These are phyloP conservation scores for Saccharomycopsis amapae DNA, from an alignment of 805 yeast genomes.

Conservation along the genomic window DNA sequence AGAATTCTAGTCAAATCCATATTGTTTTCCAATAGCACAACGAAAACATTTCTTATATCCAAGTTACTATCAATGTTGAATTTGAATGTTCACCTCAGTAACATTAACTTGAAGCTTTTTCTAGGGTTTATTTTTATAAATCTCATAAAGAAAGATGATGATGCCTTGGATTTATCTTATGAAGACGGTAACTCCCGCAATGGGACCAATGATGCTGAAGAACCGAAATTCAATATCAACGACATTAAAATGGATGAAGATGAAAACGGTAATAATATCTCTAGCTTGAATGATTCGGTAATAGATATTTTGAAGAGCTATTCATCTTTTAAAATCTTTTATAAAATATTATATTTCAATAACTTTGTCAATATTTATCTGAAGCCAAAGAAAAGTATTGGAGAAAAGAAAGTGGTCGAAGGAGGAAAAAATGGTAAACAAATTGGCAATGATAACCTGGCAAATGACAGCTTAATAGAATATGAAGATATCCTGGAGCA, in stretches of 20 bases:
- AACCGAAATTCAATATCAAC: slow-evolving; percentile 5
- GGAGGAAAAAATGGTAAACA: neutral
- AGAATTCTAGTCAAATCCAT: slow-evolving; percentile 10
- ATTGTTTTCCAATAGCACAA: slow-evolving; percentile 6
- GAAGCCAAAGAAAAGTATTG: neutral
- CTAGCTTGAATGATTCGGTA: slow-evolving; percentile 10
- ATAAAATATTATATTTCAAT: slow-evolving; percentile 21
- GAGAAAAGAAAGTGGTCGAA: neutral
- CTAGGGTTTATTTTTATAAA: slow-evolving; percentile 19
- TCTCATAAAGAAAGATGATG: slow-evolving; percentile 5
- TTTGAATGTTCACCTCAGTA: slow-evolving; percentile 16
- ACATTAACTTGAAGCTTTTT: slow-evolving; percentile 19
- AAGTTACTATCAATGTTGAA: slow-evolving; percentile 20
- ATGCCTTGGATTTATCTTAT: neutral
- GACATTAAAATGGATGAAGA: slow-evolving; percentile 18
- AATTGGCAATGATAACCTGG: neutral
- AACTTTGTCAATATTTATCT: slow-evolving; percentile 10
- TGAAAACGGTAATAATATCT: slow-evolving; percentile 16
- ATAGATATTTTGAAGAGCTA: slow-evolving; percentile 13
- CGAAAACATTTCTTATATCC: slow-evolving; percentile 14
- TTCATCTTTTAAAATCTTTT: slow-evolving; percentile 20
- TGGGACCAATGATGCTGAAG: neutral
- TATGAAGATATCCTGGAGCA: slow-evolving; percentile 3
- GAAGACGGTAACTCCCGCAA: neutral
- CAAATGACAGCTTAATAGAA: neutral